Percentiles rank a stretch among this genome's conserved stretches.
Conservation (phyloP, 2,329 filamentous ascomycete genomes). For the Neophaeococcomyces aloes region DNA sequence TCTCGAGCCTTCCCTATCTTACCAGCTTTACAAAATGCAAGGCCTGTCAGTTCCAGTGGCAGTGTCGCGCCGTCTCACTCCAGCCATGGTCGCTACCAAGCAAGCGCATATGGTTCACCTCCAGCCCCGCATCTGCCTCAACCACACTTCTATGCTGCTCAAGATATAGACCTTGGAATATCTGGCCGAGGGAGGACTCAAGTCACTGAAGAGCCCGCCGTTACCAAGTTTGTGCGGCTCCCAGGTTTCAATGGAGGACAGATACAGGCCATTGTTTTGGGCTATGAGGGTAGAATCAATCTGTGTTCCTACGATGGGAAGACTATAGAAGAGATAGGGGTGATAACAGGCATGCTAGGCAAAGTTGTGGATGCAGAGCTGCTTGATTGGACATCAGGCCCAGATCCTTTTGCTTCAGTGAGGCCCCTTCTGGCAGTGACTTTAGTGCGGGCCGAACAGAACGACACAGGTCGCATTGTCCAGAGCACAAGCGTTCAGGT, state of each 20-base stretch:
- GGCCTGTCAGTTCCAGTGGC: constrained; percentile 35
- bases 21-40: constrained; percentile 29
- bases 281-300: constrained; percentile 69
- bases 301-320: constrained; percentile 63
- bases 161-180: constrained; percentile 56
- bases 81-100: constrained; percentile 32
- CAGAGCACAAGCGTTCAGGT: constrained; percentile 73
- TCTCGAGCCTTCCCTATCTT: constrained; percentile 34
- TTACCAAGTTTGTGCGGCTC: constrained; percentile 12
- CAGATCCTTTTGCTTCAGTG: constrained; percentile 43
- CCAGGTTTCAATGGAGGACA: constrained; percentile 12
- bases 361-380: constrained; percentile 75
- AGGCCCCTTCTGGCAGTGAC: constrained; percentile 70
- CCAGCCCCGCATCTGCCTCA: constrained; percentile 62
- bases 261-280: constrained; percentile 62
- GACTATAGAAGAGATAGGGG: constrained; percentile 58
- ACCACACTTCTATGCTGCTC: constrained; percentile 64
- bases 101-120: constrained; percentile 38
- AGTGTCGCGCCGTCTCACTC: constrained; percentile 27
- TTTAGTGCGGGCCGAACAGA: constrained; percentile 51
- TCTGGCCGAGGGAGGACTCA: constrained; percentile 41
- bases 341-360: constrained; percentile 66
- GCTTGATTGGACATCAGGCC: constrained; percentile 54
- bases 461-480: constrained; percentile 32
- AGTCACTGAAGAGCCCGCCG: constrained; percentile 49